Evolutionary conservation across 2,329 filamentous ascomycete genomes (phyloP).

Genomic region (Escovopsis sp.): DNA sequence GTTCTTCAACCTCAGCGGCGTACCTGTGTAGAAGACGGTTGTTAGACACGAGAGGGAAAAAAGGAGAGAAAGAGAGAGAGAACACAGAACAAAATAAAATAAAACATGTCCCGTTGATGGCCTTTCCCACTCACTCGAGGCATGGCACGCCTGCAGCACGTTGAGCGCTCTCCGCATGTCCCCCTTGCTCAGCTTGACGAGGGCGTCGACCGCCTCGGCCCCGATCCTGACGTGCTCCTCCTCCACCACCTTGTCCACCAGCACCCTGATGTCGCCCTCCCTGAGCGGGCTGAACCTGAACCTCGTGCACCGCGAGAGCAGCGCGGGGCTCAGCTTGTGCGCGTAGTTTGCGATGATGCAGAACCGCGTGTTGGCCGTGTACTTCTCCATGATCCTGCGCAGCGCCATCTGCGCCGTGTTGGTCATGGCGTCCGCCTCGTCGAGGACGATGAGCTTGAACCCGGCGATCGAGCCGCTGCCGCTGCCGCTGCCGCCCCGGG

Average conservation of each 20-base stretch:
- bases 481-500: slow-evolving; percentile 16
- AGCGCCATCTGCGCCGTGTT: slow-evolving; percentile 95
- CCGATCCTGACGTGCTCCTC: slow-evolving; percentile 79
- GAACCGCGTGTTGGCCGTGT: slow-evolving; percentile 93
- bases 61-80: too few species aligned
- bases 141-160: slow-evolving; percentile 91
- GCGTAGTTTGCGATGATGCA: slow-evolving; percentile 99
- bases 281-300: slow-evolving; percentile 93
- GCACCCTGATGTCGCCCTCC: slow-evolving; percentile 64
- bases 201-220: slow-evolving; percentile 62
- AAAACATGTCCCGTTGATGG: too few species aligned
- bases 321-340: slow-evolving; percentile 86
- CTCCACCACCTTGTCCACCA: slow-evolving; percentile 81
- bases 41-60: too few species aligned
- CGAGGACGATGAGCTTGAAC: slow-evolving; percentile 93
- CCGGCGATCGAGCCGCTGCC: slow-evolving; percentile 40
- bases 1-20: slow-evolving; percentile 48
- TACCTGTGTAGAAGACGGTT: slow-evolving; percentile 30
- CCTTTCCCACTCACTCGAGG: slow-evolving; percentile 46
- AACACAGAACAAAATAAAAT: too few species aligned
- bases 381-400: slow-evolving; percentile 96
- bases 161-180: slow-evolving; percentile 94
- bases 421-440: slow-evolving; percentile 99
- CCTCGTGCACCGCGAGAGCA: slow-evolving; percentile 83
- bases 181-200: slow-evolving; percentile 80